Evolutionary conservation across 2,329 filamentous ascomycete genomes (phyloP).

Genomic region (Aureobasidium vineae): DNA sequence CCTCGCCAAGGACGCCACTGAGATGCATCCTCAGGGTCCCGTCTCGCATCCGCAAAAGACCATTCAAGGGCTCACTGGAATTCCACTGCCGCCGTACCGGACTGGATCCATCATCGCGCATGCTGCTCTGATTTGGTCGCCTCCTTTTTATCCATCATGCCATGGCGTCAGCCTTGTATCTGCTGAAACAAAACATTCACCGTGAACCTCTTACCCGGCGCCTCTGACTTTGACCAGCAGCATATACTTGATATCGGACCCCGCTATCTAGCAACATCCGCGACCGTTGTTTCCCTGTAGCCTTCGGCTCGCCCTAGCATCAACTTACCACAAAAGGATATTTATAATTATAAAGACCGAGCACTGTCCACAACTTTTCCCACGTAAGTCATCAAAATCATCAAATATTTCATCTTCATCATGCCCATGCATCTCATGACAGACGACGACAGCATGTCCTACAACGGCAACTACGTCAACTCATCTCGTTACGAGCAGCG

Average conservation of each 20-base stretch:
- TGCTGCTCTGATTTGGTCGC: not conserved
- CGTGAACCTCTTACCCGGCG: slow-evolving; percentile 8
- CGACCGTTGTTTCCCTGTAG: slow-evolving; percentile 13
- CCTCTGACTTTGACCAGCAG: not conserved
- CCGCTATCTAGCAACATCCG: slow-evolving; percentile 10
- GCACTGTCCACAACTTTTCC: slow-evolving; percentile 3
- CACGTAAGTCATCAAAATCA: not conserved
- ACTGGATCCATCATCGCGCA: slow-evolving; percentile 1
- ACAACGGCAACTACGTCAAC: slow-evolving; percentile 12
- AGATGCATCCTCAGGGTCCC: slow-evolving; percentile 18
- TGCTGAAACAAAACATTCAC: not conserved
- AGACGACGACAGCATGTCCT: slow-evolving; percentile 24
- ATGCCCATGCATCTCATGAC: slow-evolving; percentile 25
- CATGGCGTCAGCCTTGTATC: slow-evolving; percentile 5
- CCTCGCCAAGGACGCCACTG: slow-evolving; percentile 19
- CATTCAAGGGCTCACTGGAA: not conserved
- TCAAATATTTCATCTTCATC: not conserved
- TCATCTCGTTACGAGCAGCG: slow-evolving; percentile 8
- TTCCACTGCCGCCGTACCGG: not conserved
- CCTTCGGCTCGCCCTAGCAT: slow-evolving; percentile 20
- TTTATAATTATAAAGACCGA: slow-evolving; percentile 25
- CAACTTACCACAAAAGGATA: slow-evolving; percentile 10
- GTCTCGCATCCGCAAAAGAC: not conserved
- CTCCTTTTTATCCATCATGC: not conserved
- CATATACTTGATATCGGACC: not conserved